Percentiles rank a stretch among this genome's conserved stretches.
These are phyloP conservation scores for Yamadazyma trypodendri DNA, from an alignment of 1,139 yeast genomes.

Conservation along the genomic window DNA sequence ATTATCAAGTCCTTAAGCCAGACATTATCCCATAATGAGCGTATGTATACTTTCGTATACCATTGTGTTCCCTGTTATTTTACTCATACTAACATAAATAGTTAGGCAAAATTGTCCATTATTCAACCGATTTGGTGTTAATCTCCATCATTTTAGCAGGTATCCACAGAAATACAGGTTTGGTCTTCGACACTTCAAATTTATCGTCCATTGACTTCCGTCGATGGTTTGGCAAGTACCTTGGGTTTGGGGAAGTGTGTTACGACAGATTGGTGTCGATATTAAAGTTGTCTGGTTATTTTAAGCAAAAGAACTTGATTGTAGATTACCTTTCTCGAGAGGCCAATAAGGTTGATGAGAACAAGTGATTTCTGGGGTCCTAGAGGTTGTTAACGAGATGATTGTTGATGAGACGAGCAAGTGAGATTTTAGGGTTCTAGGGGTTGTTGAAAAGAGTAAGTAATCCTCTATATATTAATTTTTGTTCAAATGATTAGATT, in stretches of 20 bases:
- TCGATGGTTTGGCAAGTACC: slow-evolving; percentile 52
- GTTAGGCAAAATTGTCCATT: slow-evolving; percentile 56
- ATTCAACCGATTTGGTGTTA: slow-evolving; percentile 57
- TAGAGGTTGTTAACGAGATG: too few species aligned
- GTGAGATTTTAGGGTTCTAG: background rate
- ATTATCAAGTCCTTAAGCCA: too few species aligned
- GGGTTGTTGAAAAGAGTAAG: too few species aligned
- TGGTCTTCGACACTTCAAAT: slow-evolving; percentile 44
- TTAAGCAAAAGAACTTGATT: slow-evolving; percentile 41
- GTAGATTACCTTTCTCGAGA: slow-evolving; percentile 36
- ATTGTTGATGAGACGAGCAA: slow-evolving; percentile 24
- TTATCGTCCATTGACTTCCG: slow-evolving; percentile 54
- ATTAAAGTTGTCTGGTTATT: slow-evolving; percentile 42
- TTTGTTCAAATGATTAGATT: background rate
- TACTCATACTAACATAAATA: slow-evolving; percentile 13
- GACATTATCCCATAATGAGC: background rate
- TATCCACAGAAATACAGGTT: slow-evolving; percentile 62
- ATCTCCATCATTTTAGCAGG: slow-evolving; percentile 66
- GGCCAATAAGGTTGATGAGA: slow-evolving; percentile 32
- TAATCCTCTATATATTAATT: too few species aligned
- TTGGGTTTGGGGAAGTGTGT: slow-evolving; percentile 53
- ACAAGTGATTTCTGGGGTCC: background rate
- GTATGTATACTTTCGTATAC: slow-evolving; percentile 1
- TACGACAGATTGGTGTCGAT: slow-evolving; percentile 44
- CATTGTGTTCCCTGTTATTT: too few species aligned